Percentiles rank a stretch among this genome's conserved stretches.
Evolutionary conservation across 2,329 filamentous ascomycete genomes (phyloP).

Genomic region (Botryosphaeria agaves): DNA sequence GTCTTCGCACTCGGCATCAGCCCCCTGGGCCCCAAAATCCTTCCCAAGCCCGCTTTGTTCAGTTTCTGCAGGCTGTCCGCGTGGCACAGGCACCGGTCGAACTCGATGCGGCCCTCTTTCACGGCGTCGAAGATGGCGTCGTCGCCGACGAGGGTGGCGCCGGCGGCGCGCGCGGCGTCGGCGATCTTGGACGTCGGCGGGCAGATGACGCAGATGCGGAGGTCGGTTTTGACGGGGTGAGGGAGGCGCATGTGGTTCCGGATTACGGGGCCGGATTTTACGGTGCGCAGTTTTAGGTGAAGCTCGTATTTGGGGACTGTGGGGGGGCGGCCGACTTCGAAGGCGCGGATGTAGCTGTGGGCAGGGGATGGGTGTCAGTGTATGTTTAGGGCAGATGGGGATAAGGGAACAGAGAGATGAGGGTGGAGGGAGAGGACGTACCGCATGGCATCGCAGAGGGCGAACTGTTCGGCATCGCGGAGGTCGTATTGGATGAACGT

Average conservation of each 20-base stretch:
- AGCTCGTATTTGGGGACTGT: slow-evolving; percentile 73
- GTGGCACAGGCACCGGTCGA: slow-evolving; percentile 82
- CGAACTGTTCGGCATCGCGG: slow-evolving; percentile 52
- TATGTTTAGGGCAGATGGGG: slow-evolving; percentile 1
- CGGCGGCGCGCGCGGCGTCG: slow-evolving; percentile 55
- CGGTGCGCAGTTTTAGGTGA: slow-evolving; percentile 63
- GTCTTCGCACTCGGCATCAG: slow-evolving; percentile 84
- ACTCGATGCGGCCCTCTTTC: slow-evolving; percentile 59
- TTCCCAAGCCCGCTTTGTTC: slow-evolving; percentile 63
- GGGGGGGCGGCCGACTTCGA: slow-evolving; percentile 72
- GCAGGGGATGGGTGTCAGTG: slow-evolving; percentile 1
- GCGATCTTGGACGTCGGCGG: slow-evolving; percentile 62
- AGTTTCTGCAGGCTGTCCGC: slow-evolving; percentile 58
- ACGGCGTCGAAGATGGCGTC: slow-evolving; percentile 71
- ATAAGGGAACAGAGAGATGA: background rate
- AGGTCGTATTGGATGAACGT: slow-evolving; percentile 47
- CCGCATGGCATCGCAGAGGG: slow-evolving; percentile 88
- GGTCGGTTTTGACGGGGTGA: slow-evolving; percentile 74
- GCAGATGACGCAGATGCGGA: slow-evolving; percentile 80
- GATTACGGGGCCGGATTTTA: slow-evolving; percentile 72
- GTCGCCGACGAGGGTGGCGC: slow-evolving; percentile 71
- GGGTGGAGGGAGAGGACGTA: slow-evolving; percentile 20
- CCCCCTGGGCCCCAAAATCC: slow-evolving; percentile 71
- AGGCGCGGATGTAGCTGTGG: slow-evolving; percentile 72
- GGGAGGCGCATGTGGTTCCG: slow-evolving; percentile 79